Evolutionary conservation across 2,329 filamentous ascomycete species (phyloP), one percentile per base, ranked within the genome.

Genomic region (Thielaviopsis punctulata): DNA sequence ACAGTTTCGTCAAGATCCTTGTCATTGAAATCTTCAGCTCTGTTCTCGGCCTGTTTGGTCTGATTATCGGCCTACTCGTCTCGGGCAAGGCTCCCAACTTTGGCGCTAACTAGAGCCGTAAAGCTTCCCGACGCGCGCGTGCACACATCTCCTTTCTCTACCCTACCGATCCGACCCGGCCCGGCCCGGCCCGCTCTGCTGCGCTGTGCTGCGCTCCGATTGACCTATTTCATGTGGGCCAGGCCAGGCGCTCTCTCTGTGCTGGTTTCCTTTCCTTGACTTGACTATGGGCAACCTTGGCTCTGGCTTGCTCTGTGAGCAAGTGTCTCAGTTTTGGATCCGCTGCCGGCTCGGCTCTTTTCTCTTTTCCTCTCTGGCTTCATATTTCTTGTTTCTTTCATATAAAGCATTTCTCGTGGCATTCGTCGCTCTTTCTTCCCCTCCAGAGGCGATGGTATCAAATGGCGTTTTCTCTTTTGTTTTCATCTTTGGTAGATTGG

Each of bases 1-100:
- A n/a, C 53, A 95, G 89, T 52, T 98, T 98, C 68, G 90, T 98
- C 69, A 95, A 95, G 72, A 95, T 98, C 60, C 80, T 98, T 50
- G 90, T 98, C 60, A 93, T 98, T 62, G 93, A 98, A 69, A 98
- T 98, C 66, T 98, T 98, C 74, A 95, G 89, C 65, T 96, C 90
- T 41, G 90, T 98, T 48, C 76, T 98, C 10, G 92, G 93, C 57
- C 79, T 98, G 3, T 98, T 98, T 63, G 93, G 92, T 55, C 76
- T 98, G 57, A 98, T 98, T 63, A 82, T 98, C 59, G 92, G 93
- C 45, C 76, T 98, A 52, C 74, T 98, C 58, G 77, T 96, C 50
- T 86, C 86, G 55, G 77, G 82, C 65, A 94, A 92, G 68, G 88
- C 92, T 23, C 65, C 71, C 22, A 85, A 88, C 57, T 93, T 95